Base-by-base conservation (phyloP, 73 alveolate genomes). In the Tetrahymena malaccensis region DNA sequence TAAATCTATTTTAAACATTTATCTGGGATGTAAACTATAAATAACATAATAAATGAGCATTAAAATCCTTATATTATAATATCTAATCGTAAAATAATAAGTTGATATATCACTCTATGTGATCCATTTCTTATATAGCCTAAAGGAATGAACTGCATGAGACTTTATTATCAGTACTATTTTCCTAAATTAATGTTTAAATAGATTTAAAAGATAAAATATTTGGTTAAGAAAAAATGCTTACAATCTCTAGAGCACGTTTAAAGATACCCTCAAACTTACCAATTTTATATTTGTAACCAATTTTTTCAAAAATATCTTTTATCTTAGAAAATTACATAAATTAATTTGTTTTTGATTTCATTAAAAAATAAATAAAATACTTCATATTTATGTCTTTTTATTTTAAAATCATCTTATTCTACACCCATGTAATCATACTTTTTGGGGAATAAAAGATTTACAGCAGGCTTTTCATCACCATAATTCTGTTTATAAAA, bases 391-490 rank as follows among this genome's bases (percentile, higher is more conserved):
- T 94, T 94, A 25, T 85, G 58, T 94, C 96, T 85, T 44, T 50
- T 70, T 33, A 43, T 43, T 85, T 85, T 85, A 35, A 94, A 94
- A 85, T 94, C 96, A 34, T 94, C 83, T 85, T 85, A 50, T 85
- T 85, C 40, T 17, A 94, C 58, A 38, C 96, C 96, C 96, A 94
- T 94, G 44, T 94, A 94, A 44, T 94, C 93, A 44, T 85, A 94
- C 43, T 94, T 94, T 34, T 94, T 85, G 19, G 96, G 96, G 44
- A 94, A 94, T 27, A 94, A 37, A 19, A 94, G 50, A 10, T 43
- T 83, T n/a, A 94, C 96, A 85, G 96, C 96, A 21, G 96, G 96
- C 35, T 85, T 93, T 94, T 94, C 96, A 85, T 94, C 96, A 27
- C 96, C 96, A 94, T 94, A 94, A 85, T 94, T 94, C 83, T 94